Conservation (phyloP, 768 basidiomycete genomes). For the Scleroderma citrinum region DNA sequence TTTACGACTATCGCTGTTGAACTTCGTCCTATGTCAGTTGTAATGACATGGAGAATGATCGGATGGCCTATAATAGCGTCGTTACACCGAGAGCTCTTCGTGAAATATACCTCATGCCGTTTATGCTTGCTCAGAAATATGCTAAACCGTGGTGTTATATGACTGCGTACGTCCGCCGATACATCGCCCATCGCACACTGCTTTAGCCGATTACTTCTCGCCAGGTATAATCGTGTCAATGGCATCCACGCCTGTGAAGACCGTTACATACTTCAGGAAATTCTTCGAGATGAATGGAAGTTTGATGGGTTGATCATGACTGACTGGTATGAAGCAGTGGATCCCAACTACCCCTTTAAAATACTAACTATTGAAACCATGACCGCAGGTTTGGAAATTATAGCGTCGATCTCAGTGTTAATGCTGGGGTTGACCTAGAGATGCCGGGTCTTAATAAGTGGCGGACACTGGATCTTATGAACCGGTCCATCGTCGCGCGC, state of each 20-base stretch:
- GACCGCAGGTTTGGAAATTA: slow-evolving; percentile 62
- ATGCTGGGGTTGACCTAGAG: slow-evolving; percentile 76
- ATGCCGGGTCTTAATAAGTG: slow-evolving; percentile 77
- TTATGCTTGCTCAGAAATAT: slow-evolving; percentile 49
- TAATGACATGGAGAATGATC: slow-evolving; percentile 81
- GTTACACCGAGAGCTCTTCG: slow-evolving; percentile 46
- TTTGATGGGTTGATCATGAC: slow-evolving; percentile 74
- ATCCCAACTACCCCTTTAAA: background rate
- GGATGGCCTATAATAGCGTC: slow-evolving; percentile 53
- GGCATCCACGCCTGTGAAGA: slow-evolving; percentile 70
- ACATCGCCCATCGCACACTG: background rate
- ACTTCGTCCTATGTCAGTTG: slow-evolving; percentile 32
- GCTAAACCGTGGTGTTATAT: slow-evolving; percentile 51
- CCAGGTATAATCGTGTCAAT: slow-evolving; percentile 70
- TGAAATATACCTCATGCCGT: slow-evolving; percentile 60
- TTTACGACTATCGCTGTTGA: background rate
- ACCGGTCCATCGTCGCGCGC: slow-evolving; percentile 50
- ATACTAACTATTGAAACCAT: background rate
- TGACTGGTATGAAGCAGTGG: slow-evolving; percentile 52
- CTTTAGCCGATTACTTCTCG: background rate
- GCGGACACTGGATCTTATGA: slow-evolving; percentile 64
- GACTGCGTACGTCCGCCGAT: slow-evolving; percentile 49
- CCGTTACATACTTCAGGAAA: slow-evolving; percentile 47
- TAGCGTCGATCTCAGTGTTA: slow-evolving; percentile 55
- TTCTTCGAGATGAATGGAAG: slow-evolving; percentile 70